phyloP scores from a whole-genome alignment of 345 rosid genomes.

The Gossypium australe region DNA sequence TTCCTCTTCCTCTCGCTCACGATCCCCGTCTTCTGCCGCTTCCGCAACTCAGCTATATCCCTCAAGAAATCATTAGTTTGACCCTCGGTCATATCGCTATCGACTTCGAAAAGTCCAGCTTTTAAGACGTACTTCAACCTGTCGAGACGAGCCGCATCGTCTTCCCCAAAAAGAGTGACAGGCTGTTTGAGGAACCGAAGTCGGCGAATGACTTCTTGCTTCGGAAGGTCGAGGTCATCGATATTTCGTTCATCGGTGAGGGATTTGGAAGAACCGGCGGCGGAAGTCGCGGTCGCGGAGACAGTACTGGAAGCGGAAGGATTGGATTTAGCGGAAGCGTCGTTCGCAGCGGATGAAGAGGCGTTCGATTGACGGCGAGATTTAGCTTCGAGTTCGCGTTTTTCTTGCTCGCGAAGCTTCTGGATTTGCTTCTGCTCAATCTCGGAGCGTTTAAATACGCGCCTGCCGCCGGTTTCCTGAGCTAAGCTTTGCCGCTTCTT shows the following conservation, averaged over 20 bases:
- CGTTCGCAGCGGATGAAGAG: conserved; percentile 23
- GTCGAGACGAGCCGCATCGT: conserved; percentile 77
- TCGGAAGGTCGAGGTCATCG: conserved; percentile 71
- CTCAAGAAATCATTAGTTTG: conserved; percentile 97
- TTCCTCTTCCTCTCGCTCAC: conserved; percentile 72
- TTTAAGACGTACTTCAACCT: conserved; percentile 75
- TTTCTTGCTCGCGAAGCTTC: conserved; percentile 82
- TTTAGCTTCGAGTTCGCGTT: conserved; percentile 80
- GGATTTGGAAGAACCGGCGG: conserved; percentile 52
- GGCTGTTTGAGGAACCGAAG: conserved; percentile 90
- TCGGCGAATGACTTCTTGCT: conserved; percentile 87
- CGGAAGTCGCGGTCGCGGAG: conserved; percentile 29
- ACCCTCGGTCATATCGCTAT: conserved; percentile 88
- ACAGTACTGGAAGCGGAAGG: conserved; percentile 33
- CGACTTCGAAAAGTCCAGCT: conserved; percentile 86
- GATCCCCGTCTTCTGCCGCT: conserved; percentile 86
- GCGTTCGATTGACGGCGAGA: conserved; percentile 44
- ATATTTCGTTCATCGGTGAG: conserved; percentile 73
- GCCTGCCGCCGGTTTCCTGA: conserved; percentile 74
- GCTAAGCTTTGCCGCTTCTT: conserved; percentile 68
- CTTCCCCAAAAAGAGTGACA: conserved; percentile 90
- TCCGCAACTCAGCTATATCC: conserved; percentile 82
- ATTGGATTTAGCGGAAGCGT: conserved; percentile 27
- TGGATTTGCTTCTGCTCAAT: conserved; percentile 83
- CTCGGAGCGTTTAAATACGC: conserved; percentile 81